Evolutionary conservation across 1,284 basidiomycete genomes (phyloP).

Genomic region (Cryptococcus sp.): DNA sequence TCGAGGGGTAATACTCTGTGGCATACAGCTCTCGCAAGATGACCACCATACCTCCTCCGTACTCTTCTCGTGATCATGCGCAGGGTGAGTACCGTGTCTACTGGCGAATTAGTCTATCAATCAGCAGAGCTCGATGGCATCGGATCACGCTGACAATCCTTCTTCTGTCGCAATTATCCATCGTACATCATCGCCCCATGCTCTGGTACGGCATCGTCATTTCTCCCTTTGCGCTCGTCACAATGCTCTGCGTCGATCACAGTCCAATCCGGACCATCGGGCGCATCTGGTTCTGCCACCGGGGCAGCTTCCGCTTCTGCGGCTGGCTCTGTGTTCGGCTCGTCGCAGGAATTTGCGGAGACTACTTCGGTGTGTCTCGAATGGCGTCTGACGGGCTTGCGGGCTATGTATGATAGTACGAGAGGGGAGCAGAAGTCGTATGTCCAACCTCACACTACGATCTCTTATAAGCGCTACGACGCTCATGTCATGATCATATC

Average conservation of each 20-base stretch:
- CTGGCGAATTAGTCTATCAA: neutral
- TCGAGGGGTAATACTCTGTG: no score
- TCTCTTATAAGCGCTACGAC: neutral
- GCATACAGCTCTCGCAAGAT: conserved; percentile 9
- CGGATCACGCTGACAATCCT: no score
- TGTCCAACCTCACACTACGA: conserved; percentile 12
- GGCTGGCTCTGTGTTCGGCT: neutral
- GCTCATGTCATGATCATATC: neutral
- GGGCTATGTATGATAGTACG: conserved; percentile 69
- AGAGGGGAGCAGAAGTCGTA: conserved; percentile 52
- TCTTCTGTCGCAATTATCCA: no score
- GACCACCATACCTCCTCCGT: conserved; percentile 35
- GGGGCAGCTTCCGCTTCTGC: neutral
- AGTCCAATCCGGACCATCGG: conserved; percentile 9
- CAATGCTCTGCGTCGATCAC: neutral
- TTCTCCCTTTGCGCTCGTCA: neutral
- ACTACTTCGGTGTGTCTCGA: conserved; percentile 68
- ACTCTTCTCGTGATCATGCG: conserved; percentile 35
- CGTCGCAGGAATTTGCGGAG: conserved; percentile 56
- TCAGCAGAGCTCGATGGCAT: neutral
- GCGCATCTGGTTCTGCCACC: neutral
- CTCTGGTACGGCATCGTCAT: neutral
- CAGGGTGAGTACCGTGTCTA: conserved; percentile 26
- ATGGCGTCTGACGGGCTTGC: conserved; percentile 70
- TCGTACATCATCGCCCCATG: no score